These are phyloP conservation scores for Penicillium capsulatum DNA, from an alignment of 2,329 filamentous ascomycete species.

Conservation along the genomic window DNA sequence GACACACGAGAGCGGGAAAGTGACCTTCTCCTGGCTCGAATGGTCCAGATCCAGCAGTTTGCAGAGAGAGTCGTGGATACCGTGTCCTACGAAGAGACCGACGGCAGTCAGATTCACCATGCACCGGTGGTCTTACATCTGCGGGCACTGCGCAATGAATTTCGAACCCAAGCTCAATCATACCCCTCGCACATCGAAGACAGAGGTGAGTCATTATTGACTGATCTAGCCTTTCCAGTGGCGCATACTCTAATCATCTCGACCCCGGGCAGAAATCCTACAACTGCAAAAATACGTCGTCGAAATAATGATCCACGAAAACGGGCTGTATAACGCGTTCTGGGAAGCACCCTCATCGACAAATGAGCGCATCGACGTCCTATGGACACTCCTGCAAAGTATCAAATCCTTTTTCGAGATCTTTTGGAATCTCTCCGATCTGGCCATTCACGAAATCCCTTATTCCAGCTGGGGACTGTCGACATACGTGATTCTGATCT, in stretches of 20 bases:
- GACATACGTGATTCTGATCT: constrained; percentile 1
- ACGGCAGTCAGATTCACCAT: background rate
- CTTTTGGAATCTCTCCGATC: background rate
- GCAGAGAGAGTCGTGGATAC: constrained; percentile 1
- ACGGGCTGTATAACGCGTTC: background rate
- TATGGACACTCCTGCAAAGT: background rate
- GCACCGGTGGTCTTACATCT: background rate
- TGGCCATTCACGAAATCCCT: background rate
- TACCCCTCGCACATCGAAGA: background rate
- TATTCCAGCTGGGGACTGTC: constrained; percentile 1
- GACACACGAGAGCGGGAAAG: background rate
- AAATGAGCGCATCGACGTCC: constrained; percentile 1
- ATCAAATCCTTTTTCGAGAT: constrained; percentile 1
- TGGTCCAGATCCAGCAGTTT: constrained; percentile 1
- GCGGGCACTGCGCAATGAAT: background rate
- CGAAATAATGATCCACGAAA: constrained; percentile 1
- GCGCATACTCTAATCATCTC: background rate
- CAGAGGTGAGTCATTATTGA: background rate
- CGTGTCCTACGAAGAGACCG: constrained; percentile 1
- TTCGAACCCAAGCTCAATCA: background rate
- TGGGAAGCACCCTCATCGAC: background rate
- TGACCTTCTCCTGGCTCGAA: background rate
- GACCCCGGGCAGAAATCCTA: constrained; percentile 1
- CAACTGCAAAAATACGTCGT: background rate
- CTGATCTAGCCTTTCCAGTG: too few species aligned